Evolutionary conservation across 2,329 filamentous ascomycete genomes (phyloP), one percentile per base, ranked within the genome.

Genomic region (Aspergillus sp.): DNA sequence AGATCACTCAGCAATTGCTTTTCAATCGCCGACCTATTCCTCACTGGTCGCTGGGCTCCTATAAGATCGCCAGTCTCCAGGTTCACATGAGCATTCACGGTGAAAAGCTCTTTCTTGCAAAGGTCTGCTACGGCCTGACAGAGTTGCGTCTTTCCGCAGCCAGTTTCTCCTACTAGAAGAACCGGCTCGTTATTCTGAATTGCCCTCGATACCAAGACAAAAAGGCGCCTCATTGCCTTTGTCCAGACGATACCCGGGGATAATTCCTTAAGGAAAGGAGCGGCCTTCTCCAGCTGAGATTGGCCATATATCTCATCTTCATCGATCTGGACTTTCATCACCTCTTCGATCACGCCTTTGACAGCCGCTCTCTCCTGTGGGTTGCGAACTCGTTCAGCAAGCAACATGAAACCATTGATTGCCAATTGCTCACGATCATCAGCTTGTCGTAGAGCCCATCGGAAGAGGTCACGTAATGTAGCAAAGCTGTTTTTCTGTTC

Each of bases 401-500:
- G 78, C 7, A 99, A 78, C 90, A 98, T 96, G 63, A 91, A 98
- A 0, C 93, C 93, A 64, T 98, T 91, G 9, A 83, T 76, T 2
- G 93, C 93, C 45, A 99, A 82, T 50, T 96, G 84, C 51, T 97
- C 86, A 8, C 90, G 82, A 27, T 84, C 88, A 52, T 95, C 88
- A 0, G 90, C 90, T 44, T 83, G 81, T 56, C 93, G 80, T 44
- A 94, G 71, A 4, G 93, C 91, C 93, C 93, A 99, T 53, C 93
- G 79, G 61, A 98, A 99, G 32, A 99, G 73, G 65, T 99, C 93
- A 77, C 93, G 80, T 37, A 99, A 74, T 2, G 93, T 99, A 2
- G 94, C 93, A 65, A 98, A 98, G 62, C 91, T 91, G 61, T 91
- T 93, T 66, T 95, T 95, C 59, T 96, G 89, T 69, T 98, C 94